A percentile compares a stretch with the other conserved stretches of the same genome.
These are phyloP conservation scores for Phaeosphaeria sp. DNA, from an alignment of 2,329 filamentous ascomycete species.

Conservation along the genomic window DNA sequence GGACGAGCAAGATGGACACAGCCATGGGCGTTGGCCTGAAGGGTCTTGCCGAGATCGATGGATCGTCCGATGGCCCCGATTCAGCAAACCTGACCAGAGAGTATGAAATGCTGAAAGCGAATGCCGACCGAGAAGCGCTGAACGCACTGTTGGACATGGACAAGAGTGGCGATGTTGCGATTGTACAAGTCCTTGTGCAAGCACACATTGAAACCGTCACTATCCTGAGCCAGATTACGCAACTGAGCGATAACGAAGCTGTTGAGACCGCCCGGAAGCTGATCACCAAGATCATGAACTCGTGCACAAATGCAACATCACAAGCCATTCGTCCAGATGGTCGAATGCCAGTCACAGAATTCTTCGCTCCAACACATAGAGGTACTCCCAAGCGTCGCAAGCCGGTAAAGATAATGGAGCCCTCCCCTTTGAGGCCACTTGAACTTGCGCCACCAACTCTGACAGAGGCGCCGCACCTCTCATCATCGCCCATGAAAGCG, in stretches of 20 bases:
- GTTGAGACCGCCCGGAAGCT: slow-evolving; percentile 78
- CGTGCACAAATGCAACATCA: slow-evolving; percentile 74
- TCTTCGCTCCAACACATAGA: slow-evolving; percentile 71
- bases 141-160: slow-evolving; percentile 82
- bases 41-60: slow-evolving; percentile 76
- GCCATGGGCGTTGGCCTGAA: slow-evolving; percentile 84
- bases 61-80: slow-evolving; percentile 69
- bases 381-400: slow-evolving; percentile 79
- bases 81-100: slow-evolving; percentile 77
- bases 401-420: slow-evolving; percentile 53
- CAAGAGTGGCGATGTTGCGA: slow-evolving; percentile 75
- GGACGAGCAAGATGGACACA: slow-evolving; percentile 87
- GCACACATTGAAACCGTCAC: slow-evolving; percentile 92
- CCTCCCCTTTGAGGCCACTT: slow-evolving; percentile 55
- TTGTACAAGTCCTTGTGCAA: slow-evolving; percentile 82
- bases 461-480: slow-evolving; percentile 47
- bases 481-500: slow-evolving; percentile 71
- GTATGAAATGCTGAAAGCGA: slow-evolving; percentile 82
- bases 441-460: slow-evolving; percentile 37
- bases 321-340: slow-evolving; percentile 93
- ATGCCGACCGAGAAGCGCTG: slow-evolving; percentile 80
- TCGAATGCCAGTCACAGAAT: slow-evolving; percentile 65
- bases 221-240: slow-evolving; percentile 79
- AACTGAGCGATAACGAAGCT: slow-evolving; percentile 84
- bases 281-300: slow-evolving; percentile 78